A percentile compares a stretch with the other conserved stretches of the same genome.
These are phyloP conservation scores for Leptographium lundbergii DNA, from an alignment of 2,329 filamentous ascomycete genomes.

Conservation along the genomic window DNA sequence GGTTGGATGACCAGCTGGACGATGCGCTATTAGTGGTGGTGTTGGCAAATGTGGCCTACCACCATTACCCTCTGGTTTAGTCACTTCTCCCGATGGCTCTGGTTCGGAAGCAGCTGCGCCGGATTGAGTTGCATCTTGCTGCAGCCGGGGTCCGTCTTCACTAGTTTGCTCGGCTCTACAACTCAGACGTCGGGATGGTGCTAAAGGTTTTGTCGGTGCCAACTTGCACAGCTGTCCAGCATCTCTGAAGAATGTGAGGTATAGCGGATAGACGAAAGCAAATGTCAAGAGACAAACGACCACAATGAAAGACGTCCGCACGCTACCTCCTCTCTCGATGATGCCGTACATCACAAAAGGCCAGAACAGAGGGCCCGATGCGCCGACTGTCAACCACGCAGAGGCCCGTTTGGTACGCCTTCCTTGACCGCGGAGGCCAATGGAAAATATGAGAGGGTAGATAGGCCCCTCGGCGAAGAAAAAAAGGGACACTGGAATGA, in stretches of 20 bases:
- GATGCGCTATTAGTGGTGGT: background rate
- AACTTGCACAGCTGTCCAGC: conserved; percentile 24
- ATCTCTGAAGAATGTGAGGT: conserved; percentile 32
- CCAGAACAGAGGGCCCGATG: conserved; percentile 59
- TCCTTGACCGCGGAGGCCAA: conserved; percentile 69
- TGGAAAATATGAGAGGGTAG: conserved; percentile 70
- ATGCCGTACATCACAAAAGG: conserved; percentile 64
- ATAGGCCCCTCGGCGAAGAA: conserved; percentile 74
- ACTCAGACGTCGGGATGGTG: too few relatives aligned
- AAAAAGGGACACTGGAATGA: conserved; percentile 53
- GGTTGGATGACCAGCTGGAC: too few relatives aligned
- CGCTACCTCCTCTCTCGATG: conserved; percentile 42
- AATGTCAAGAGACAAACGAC: conserved; percentile 40
- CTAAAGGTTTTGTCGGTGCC: background rate
- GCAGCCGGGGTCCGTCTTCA: too few relatives aligned
- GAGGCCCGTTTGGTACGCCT: conserved; percentile 68
- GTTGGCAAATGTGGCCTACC: too few relatives aligned
- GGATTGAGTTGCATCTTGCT: too few relatives aligned
- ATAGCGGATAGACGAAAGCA: conserved; percentile 35
- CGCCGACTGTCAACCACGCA: conserved; percentile 65
- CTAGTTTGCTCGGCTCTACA: too few relatives aligned
- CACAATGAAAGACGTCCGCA: conserved; percentile 52
- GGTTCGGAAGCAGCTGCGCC: too few relatives aligned
- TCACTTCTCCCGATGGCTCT: too few relatives aligned
- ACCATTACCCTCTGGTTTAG: too few relatives aligned